These are phyloP conservation scores for Cucumis hystrix DNA, from an alignment of 306 rosid species.

Conservation along the genomic window DNA sequence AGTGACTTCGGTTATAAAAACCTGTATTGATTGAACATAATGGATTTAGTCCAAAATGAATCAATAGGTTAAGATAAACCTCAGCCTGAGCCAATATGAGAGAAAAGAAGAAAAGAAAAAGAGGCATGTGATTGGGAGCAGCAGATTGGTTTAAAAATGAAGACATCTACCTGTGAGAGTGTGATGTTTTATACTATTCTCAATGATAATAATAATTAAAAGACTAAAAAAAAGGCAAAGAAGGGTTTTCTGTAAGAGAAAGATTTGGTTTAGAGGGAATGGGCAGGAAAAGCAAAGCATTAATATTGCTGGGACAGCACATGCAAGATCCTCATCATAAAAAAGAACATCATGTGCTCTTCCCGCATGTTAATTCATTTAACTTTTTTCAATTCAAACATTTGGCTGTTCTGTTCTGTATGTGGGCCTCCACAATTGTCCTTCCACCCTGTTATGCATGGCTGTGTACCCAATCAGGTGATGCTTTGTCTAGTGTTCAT, in stretches of 20 bases:
- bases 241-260: background rate
- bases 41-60: background rate
- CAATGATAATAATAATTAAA: background rate
- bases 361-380: background rate
- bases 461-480: background rate
- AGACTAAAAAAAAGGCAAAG: background rate
- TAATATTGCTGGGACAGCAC: constrained; percentile 1
- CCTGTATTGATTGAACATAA: background rate
- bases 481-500: background rate
- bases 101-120: background rate
- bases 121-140: background rate
- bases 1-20: background rate
- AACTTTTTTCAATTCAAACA: background rate
- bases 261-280: background rate
- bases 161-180: background rate
- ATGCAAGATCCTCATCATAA: constrained; percentile 5
- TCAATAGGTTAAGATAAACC: background rate
- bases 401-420: background rate
- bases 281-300: background rate
- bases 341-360: background rate
- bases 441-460: constrained; percentile 1
- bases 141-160: background rate
- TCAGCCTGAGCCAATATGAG: background rate
- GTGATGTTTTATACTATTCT: background rate
- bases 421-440: background rate